These are phyloP conservation scores for Pseudopithomyces maydicus DNA, from an alignment of 2,329 filamentous ascomycete species.

Conservation along the genomic window DNA sequence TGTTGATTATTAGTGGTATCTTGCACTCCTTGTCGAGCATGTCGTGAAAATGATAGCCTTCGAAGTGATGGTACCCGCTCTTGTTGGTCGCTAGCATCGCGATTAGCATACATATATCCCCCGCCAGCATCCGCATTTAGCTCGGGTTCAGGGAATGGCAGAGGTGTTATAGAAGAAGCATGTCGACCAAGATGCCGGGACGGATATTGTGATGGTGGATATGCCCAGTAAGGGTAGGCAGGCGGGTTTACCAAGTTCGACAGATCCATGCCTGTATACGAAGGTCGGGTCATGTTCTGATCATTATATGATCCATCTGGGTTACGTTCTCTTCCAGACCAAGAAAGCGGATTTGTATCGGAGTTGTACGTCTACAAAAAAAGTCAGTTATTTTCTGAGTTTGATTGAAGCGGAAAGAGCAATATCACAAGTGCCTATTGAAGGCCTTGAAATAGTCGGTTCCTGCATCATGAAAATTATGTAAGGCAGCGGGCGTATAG, in stretches of 20 bases:
- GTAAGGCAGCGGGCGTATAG: too few relatives aligned
- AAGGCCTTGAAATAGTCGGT: neutral
- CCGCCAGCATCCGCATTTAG: neutral
- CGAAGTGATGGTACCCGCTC: slow-evolving; percentile 12
- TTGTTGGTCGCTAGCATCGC: neutral
- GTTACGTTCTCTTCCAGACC: neutral
- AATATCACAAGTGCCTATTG: neutral
- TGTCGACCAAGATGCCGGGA: neutral
- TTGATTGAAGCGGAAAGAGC: neutral
- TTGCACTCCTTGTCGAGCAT: slow-evolving; percentile 14
- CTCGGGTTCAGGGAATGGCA: slow-evolving; percentile 10
- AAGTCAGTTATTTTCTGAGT: neutral
- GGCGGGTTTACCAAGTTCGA: neutral
- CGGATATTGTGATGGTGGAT: neutral
- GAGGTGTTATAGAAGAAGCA: neutral
- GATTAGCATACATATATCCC: neutral
- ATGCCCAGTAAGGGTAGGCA: neutral
- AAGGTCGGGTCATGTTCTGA: neutral
- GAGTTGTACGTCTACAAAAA: neutral
- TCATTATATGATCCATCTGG: neutral
- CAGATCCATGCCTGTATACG: neutral
- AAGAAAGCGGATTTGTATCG: neutral
- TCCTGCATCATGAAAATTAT: neutral
- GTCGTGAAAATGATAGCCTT: slow-evolving; percentile 20
- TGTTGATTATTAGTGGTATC: slow-evolving; percentile 13